Percentiles rank a stretch among this genome's conserved stretches.
These are phyloP conservation scores for Citrus mangshanensis DNA, from an alignment of 345 rosid species.

Conservation along the genomic window DNA sequence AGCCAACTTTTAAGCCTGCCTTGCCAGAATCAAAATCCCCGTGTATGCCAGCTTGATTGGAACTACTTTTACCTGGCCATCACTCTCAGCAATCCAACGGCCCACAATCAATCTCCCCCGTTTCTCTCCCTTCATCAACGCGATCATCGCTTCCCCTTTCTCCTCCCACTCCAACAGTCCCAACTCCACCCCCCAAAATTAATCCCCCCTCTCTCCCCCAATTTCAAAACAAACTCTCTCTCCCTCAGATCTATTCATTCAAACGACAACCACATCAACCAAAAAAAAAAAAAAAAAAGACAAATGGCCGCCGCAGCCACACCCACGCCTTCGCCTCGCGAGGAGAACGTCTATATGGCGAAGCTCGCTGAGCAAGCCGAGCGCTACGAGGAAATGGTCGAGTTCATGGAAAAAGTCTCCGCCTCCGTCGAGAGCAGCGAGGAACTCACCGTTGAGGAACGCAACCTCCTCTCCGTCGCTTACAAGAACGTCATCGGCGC, in stretches of 20 bases:
- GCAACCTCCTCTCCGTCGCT: slow-evolving; percentile 94
- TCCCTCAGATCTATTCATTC: slow-evolving; percentile 7
- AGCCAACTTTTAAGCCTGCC: neutral
- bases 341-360: slow-evolving; percentile 84
- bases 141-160: slow-evolving; percentile 45
- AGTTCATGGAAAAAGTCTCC: slow-evolving; percentile 85
- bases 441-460: slow-evolving; percentile 79
- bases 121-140: slow-evolving; percentile 38
- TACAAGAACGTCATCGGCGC: slow-evolving; percentile 98
- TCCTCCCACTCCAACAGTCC: too few species aligned
- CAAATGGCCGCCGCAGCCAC: slow-evolving; percentile 43
- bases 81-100: slow-evolving; percentile 50
- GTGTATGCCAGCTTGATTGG: slow-evolving; percentile 31
- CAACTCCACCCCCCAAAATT: slow-evolving; percentile 5
- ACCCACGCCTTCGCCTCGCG: slow-evolving; percentile 46
- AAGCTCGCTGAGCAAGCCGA: slow-evolving; percentile 96
- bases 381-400: slow-evolving; percentile 96
- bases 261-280: neutral
- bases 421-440: slow-evolving; percentile 44
- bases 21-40: slow-evolving; percentile 11
- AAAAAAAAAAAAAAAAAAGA: neutral
- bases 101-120: slow-evolving; percentile 23
- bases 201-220: slow-evolving; percentile 7
- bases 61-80: slow-evolving; percentile 6
- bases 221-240: neutral